Evolutionary conservation across 495 filamentous ascomycete species (phyloP).

Genomic region (Echria macrotheca): DNA sequence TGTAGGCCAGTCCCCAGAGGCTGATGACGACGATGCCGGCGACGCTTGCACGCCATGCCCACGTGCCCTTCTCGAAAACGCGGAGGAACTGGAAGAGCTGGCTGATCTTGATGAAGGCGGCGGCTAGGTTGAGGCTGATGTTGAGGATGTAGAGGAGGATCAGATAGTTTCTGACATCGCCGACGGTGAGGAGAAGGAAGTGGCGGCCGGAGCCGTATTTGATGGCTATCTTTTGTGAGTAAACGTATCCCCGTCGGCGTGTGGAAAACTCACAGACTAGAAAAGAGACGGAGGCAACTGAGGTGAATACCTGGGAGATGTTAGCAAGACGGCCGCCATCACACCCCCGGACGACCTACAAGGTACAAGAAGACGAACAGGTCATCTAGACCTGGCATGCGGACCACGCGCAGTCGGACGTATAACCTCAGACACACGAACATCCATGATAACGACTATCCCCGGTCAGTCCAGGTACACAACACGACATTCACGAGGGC

Average conservation of each 20-base stretch:
- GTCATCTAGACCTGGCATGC: conserved; percentile 25
- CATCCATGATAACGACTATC: conserved; percentile 26
- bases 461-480: not conserved
- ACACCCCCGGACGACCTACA: conserved; percentile 6
- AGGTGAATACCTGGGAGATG: conserved; percentile 20
- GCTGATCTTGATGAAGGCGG: conserved; percentile 27
- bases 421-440: conserved; percentile 26
- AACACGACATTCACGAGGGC: not conserved
- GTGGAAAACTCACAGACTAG: conserved; percentile 18
- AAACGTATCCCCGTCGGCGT: not conserved
- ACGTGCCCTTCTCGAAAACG: conserved; percentile 18
- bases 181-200: conserved; percentile 17
- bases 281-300: conserved; percentile 20
- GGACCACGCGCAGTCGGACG: conserved; percentile 22
- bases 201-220: conserved; percentile 15
- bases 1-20: conserved; percentile 22
- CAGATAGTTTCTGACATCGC: conserved; percentile 16
- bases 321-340: not conserved
- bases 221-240: conserved; percentile 7
- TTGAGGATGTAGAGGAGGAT: conserved; percentile 28
- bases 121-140: conserved; percentile 18
- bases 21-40: conserved; percentile 20
- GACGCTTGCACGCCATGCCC: conserved; percentile 18
- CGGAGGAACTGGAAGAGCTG: conserved; percentile 29
- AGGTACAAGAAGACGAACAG: conserved; percentile 28